Conservation (phyloP, 805 yeast genomes). For the Clavispora phyllophila region DNA sequence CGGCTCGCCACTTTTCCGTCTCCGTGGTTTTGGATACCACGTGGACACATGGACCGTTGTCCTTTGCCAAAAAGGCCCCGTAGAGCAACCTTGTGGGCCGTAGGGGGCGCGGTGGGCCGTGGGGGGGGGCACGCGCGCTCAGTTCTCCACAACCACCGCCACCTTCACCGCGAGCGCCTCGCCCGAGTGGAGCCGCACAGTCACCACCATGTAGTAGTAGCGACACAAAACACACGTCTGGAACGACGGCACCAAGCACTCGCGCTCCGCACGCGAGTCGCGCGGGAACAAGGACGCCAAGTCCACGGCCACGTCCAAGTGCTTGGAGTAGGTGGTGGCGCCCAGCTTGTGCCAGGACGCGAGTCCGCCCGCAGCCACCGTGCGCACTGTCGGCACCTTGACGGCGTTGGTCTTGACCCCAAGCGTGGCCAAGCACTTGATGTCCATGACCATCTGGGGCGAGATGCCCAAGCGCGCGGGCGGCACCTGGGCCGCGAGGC, state of each 20-base stretch:
- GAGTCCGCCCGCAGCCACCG: constrained; percentile 10
- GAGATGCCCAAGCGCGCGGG: constrained; percentile 15
- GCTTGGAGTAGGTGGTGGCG: constrained; percentile 1
- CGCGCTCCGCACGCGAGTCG: not conserved
- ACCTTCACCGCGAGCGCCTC: constrained; percentile 17
- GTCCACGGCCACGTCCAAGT: constrained; percentile 3
- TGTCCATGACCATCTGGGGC: constrained; percentile 21
- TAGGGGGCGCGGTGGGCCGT: no score
- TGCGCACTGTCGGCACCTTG: constrained; percentile 14
- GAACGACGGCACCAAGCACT: constrained; percentile 22
- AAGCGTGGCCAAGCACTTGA: constrained; percentile 21
- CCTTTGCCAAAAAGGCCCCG: no score
- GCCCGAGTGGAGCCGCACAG: constrained; percentile 16
- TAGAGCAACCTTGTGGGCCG: no score
- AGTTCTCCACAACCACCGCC: constrained; percentile 14
- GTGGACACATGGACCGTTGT: no score
- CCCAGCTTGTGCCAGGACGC: constrained; percentile 7
- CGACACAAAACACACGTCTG: constrained; percentile 27
- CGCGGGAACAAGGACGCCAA: not conserved
- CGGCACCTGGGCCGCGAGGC: constrained; percentile 14
- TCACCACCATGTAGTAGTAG: constrained; percentile 18
- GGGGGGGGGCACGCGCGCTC: no score
- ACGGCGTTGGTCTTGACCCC: constrained; percentile 17
- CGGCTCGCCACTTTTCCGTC: no score
- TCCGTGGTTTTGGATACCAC: no score